Conservation (phyloP, 2,329 filamentous ascomycete genomes). For the Ramichloridium luteum region DNA sequence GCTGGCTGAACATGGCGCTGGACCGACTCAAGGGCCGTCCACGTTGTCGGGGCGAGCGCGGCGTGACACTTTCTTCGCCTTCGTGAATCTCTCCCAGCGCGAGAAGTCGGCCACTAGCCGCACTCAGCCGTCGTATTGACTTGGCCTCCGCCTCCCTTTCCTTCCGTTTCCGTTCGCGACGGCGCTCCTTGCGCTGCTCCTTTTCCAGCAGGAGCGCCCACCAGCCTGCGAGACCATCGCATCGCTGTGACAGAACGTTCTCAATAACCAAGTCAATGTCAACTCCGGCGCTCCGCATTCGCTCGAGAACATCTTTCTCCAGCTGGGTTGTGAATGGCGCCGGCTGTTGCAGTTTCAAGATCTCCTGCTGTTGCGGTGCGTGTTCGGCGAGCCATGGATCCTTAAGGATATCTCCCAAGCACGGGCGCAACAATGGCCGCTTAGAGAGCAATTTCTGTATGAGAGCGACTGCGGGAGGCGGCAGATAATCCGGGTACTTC, state of each 20-base stretch:
- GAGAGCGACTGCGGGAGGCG: constrained; percentile 63
- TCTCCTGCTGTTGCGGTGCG: constrained; percentile 77
- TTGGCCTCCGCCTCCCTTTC: constrained; percentile 75
- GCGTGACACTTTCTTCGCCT: constrained; percentile 43
- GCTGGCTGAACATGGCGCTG: constrained; percentile 28
- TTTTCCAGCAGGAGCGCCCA: constrained; percentile 93
- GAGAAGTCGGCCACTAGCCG: constrained; percentile 74
- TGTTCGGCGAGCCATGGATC: constrained; percentile 82
- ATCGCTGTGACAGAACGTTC: constrained; percentile 79
- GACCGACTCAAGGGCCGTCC: constrained; percentile 63
- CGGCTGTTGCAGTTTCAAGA: constrained; percentile 68
- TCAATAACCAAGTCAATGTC: constrained; percentile 92
- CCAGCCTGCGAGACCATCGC: constrained; percentile 86
- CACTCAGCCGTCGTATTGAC: constrained; percentile 69
- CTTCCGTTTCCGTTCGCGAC: constrained; percentile 69
- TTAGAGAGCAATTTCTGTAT: constrained; percentile 79
- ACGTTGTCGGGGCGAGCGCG: constrained; percentile 52
- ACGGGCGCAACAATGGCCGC: constrained; percentile 69
- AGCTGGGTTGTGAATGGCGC: constrained; percentile 73
- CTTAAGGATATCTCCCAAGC: constrained; percentile 70
- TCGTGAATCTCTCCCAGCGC: constrained; percentile 71
- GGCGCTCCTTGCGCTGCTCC: constrained; percentile 72
- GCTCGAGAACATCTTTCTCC: constrained; percentile 81
- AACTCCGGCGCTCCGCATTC: constrained; percentile 87
- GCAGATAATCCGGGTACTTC: constrained; percentile 67